Percentiles rank a stretch among this genome's conserved stretches.
Evolutionary conservation across 352 stramenopile species (phyloP).

Genomic region (Saprolegnia diclina): DNA sequence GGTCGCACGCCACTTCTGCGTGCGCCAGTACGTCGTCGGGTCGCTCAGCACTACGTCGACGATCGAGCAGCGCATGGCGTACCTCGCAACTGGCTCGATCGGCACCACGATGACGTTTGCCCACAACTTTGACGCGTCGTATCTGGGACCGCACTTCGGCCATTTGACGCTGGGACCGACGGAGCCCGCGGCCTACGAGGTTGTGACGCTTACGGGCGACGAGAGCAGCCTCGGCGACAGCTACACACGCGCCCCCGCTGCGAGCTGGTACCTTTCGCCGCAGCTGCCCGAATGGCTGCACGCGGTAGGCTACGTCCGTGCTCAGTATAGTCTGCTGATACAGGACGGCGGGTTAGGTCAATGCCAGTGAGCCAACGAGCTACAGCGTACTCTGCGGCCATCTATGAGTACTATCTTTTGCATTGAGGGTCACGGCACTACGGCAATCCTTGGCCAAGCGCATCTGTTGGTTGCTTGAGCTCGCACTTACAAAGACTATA

Average conservation of each 20-base stretch:
- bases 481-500: too few relatives aligned
- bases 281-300: not conserved
- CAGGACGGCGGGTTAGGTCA: too few relatives aligned
- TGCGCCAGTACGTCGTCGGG: constrained; percentile 11
- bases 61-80: not conserved
- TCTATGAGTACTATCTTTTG: too few relatives aligned
- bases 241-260: not conserved
- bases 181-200: not conserved
- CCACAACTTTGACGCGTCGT: constrained; percentile 11
- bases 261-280: not conserved
- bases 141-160: not conserved
- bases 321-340: too few relatives aligned
- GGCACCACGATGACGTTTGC: not conserved
- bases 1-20: not conserved
- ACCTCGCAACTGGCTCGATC: not conserved
- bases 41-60: not conserved
- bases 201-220: not conserved
- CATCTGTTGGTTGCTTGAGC: too few relatives aligned
- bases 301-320: not conserved
- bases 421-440: too few relatives aligned
- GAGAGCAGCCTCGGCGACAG: not conserved
- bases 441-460: too few relatives aligned
- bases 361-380: too few relatives aligned
- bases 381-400: too few relatives aligned
- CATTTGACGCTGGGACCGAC: not conserved